Conservation (phyloP, 768 basidiomycete species). For the Coprinopsis sp. region DNA sequence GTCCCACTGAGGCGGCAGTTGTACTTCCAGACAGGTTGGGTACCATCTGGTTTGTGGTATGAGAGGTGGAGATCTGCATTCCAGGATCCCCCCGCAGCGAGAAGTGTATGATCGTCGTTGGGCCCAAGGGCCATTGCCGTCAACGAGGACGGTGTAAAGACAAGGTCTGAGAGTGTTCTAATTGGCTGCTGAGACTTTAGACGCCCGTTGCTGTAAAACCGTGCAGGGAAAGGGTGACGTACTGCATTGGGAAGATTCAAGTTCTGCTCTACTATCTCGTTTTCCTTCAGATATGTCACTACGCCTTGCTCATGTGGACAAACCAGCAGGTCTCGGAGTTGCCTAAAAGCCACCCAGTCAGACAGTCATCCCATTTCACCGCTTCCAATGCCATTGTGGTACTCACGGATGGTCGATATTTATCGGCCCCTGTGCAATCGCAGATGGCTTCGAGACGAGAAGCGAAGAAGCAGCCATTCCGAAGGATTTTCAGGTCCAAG, state of each 20-base stretch:
- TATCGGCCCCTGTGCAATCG: conserved; percentile 5
- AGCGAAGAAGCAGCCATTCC: background rate
- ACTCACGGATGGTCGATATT: conserved; percentile 12
- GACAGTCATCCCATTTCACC: background rate
- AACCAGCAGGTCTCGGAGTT: conserved; percentile 73
- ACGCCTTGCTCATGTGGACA: conserved; percentile 65
- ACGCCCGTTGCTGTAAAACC: conserved; percentile 7
- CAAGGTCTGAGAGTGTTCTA: conserved; percentile 41
- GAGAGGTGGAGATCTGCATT: conserved; percentile 64
- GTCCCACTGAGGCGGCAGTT: conserved; percentile 13
- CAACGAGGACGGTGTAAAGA: conserved; percentile 30
- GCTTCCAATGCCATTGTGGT: background rate
- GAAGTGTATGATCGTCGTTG: conserved; percentile 33
- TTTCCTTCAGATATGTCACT: conserved; percentile 55
- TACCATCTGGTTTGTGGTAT: conserved; percentile 12
- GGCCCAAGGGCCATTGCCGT: conserved; percentile 5
- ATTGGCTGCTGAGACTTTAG: conserved; percentile 24
- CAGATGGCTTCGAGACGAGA: conserved; percentile 6
- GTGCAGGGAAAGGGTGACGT: conserved; percentile 20
- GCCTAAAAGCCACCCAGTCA: conserved; percentile 34
- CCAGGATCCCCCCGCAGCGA: conserved; percentile 59
- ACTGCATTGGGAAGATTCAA: conserved; percentile 44
- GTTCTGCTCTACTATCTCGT: conserved; percentile 59
- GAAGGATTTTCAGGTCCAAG: too few species aligned
- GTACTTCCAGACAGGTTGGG: conserved; percentile 13